phyloP scores from a whole-genome alignment of 78 protist genomes.

The Speleostelium caveatum region DNA sequence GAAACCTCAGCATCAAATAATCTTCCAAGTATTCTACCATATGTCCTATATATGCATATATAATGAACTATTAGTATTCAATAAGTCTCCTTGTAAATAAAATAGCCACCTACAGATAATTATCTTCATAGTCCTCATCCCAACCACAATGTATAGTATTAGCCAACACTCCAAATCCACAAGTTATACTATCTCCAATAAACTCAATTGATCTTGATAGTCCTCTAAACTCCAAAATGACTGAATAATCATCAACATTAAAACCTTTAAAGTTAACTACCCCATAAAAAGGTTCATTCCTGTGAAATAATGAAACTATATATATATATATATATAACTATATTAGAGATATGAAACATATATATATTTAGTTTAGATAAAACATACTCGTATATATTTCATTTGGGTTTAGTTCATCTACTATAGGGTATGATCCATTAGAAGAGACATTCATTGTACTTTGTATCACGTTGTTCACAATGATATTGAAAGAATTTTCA shows the following conservation, averaged over 20 bases:
- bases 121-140: conserved; percentile 39
- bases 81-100: too few relatives aligned
- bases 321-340: too few relatives aligned
- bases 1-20: conserved; percentile 16
- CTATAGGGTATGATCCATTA: too few relatives aligned
- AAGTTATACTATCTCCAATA: conserved; percentile 75
- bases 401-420: not conserved
- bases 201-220: conserved; percentile 39
- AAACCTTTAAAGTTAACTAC: conserved; percentile 33
- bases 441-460: conserved; percentile 11
- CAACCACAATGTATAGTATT: conserved; percentile 26
- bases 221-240: not conserved
- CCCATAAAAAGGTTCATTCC: conserved; percentile 55
- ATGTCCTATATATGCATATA: not conserved
- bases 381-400: conserved; percentile 6
- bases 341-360: too few relatives aligned
- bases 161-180: conserved; percentile 60
- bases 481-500: not conserved
- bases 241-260: conserved; percentile 13
- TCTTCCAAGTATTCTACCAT: conserved; percentile 8
- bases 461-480: not conserved
- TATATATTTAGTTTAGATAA: too few relatives aligned
- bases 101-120: not conserved
- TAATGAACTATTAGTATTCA: too few relatives aligned
- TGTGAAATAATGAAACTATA: conserved; percentile 8